These are phyloP conservation scores for Malus hybrid DNA, from an alignment of 331 rosid species.

Conservation along the genomic window DNA sequence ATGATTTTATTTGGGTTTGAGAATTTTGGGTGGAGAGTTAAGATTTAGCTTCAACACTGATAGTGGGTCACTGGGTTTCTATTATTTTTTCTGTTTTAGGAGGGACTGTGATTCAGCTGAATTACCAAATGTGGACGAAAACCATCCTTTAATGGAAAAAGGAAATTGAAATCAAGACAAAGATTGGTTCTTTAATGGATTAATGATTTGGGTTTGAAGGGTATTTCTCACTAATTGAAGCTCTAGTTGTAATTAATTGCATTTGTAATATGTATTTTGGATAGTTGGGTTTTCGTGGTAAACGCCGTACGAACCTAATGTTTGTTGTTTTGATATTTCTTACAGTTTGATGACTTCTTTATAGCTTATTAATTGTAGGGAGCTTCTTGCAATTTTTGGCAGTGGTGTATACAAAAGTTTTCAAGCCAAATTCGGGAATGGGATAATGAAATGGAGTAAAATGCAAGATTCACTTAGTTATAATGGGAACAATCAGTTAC, in stretches of 20 bases:
- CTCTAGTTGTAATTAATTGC: neutral
- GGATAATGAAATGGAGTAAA: slow-evolving; percentile 21
- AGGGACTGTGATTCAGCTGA: neutral
- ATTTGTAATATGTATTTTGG: neutral
- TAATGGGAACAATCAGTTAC: slow-evolving; percentile 14
- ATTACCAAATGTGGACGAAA: neutral
- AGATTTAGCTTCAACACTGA: neutral
- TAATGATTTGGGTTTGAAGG: neutral
- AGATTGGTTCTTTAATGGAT: neutral
- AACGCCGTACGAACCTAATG: no score
- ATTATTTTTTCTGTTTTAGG: neutral
- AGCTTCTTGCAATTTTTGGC: neutral
- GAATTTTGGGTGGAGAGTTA: neutral
- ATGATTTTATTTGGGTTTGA: neutral
- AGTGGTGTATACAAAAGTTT: neutral
- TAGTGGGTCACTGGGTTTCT: neutral
- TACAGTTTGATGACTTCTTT: neutral
- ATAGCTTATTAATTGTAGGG: neutral
- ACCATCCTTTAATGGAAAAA: neutral
- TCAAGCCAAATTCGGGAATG: neutral
- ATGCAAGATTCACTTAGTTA: slow-evolving; percentile 11
- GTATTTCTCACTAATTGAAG: neutral
- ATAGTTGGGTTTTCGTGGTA: neutral
- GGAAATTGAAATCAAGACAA: neutral
- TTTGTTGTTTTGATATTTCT: neutral